A percentile compares a stretch with the other conserved stretches of the same genome.
Evolutionary conservation across 2,329 filamentous ascomycete species (phyloP).

Genomic region (Aaosphaeria pasadenensis): DNA sequence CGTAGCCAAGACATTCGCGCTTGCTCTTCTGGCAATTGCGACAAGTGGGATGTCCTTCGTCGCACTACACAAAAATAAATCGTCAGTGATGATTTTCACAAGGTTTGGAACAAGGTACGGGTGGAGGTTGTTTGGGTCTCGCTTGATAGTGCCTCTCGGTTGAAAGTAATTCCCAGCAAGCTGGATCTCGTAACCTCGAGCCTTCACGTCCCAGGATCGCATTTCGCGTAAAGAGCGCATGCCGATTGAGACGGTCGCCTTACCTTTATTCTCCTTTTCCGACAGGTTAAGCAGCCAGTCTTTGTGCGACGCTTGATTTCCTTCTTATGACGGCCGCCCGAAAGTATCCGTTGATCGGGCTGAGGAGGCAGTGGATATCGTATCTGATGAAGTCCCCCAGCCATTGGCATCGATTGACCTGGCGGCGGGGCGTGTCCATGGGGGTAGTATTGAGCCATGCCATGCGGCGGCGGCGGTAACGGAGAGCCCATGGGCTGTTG

Average conservation of each 20-base stretch:
- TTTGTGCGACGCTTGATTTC: conserved; percentile 75
- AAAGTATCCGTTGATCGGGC: conserved; percentile 53
- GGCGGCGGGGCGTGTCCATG: conserved; percentile 39
- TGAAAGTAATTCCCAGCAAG: conserved; percentile 17
- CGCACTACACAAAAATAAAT: conserved; percentile 63
- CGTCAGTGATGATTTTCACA: conserved; percentile 22
- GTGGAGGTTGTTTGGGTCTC: conserved; percentile 30
- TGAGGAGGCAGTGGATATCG: conserved; percentile 56
- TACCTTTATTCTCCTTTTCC: conserved; percentile 69
- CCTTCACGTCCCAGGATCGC: conserved; percentile 20
- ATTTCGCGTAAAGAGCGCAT: conserved; percentile 16
- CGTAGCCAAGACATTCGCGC: conserved; percentile 81
- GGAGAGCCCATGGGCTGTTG: conserved; percentile 51
- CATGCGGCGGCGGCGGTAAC: conserved; percentile 52
- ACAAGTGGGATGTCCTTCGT: conserved; percentile 91
- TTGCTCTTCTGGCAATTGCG: conserved; percentile 88
- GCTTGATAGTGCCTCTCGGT: conserved; percentile 40
- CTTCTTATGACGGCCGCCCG: conserved; percentile 64
- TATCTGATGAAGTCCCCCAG: conserved; percentile 32
- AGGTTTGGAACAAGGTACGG: conserved; percentile 17
- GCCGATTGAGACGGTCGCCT: conserved; percentile 9
- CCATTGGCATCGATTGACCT: conserved; percentile 49
- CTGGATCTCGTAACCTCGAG: conserved; percentile 16
- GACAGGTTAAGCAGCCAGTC: conserved; percentile 62
- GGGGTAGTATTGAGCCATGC: conserved; percentile 53